Percentiles rank a stretch among this genome's conserved stretches.
These are phyloP conservation scores for Triangularia verruculosa DNA, from an alignment of 2,329 filamentous ascomycete genomes.

Conservation along the genomic window DNA sequence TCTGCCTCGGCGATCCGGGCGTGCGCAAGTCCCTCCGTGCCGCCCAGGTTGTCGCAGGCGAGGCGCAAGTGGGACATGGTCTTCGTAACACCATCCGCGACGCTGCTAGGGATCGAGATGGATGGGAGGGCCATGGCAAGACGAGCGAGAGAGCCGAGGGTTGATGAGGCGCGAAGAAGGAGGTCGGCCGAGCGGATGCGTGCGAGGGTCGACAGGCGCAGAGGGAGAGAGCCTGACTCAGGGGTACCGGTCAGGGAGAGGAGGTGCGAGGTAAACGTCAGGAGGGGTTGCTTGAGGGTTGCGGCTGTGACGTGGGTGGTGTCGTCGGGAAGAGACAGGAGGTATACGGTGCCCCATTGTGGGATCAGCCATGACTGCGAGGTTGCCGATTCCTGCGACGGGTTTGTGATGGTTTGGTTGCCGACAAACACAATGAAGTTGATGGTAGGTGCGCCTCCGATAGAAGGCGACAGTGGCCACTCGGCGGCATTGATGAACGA, in stretches of 20 bases:
- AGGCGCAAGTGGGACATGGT: slow-evolving; percentile 74
- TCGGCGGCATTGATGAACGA: slow-evolving; percentile 97
- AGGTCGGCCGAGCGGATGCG: slow-evolving; percentile 84
- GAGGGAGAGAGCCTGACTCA: slow-evolving; percentile 74
- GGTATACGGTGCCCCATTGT: slow-evolving; percentile 80
- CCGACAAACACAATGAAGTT: slow-evolving; percentile 95
- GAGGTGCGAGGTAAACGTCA: slow-evolving; percentile 88
- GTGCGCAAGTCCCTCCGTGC: slow-evolving; percentile 67
- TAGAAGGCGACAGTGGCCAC: slow-evolving; percentile 93
- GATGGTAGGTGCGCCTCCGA: slow-evolving; percentile 87
- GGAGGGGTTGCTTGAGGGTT: slow-evolving; percentile 72
- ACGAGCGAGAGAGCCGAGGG: slow-evolving; percentile 86
- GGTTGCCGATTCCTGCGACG: slow-evolving; percentile 37
- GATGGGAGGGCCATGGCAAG: slow-evolving; percentile 79
- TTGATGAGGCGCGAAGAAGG: slow-evolving; percentile 85
- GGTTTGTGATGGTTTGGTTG: slow-evolving; percentile 63
- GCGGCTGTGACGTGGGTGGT: slow-evolving; percentile 57
- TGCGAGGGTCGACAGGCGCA: slow-evolving; percentile 79
- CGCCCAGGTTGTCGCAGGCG: slow-evolving; percentile 70
- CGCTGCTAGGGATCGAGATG: slow-evolving; percentile 85
- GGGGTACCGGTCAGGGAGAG: slow-evolving; percentile 84
- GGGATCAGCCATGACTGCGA: slow-evolving; percentile 83
- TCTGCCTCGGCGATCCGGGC: slow-evolving; percentile 83
- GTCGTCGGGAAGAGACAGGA: slow-evolving; percentile 49
- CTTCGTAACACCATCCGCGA: slow-evolving; percentile 79